These are phyloP conservation scores for Scheffersomyces lignicola DNA, from an alignment of 1,139 yeast species.

Conservation along the genomic window DNA sequence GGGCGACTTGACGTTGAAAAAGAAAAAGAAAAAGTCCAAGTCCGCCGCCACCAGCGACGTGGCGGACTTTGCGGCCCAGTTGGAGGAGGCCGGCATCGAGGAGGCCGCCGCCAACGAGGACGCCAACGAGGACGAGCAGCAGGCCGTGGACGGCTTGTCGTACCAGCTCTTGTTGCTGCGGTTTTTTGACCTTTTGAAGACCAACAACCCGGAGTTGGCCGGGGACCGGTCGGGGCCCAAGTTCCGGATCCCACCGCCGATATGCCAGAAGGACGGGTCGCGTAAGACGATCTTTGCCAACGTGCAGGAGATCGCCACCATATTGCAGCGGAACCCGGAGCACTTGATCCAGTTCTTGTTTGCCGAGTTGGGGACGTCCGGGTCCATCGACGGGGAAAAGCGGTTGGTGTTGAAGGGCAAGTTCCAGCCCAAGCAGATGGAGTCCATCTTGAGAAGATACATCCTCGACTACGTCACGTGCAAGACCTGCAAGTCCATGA, in stretches of 20 bases:
- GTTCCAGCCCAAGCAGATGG: slow-evolving; percentile 97
- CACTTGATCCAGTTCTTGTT: slow-evolving; percentile 95
- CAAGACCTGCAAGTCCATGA: slow-evolving; percentile 97
- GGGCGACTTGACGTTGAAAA: slow-evolving; percentile 75
- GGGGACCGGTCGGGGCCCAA: slow-evolving; percentile 93
- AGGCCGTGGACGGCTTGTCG: slow-evolving; percentile 59
- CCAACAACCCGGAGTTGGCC: slow-evolving; percentile 96
- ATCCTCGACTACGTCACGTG: slow-evolving; percentile 97
- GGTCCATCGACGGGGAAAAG: slow-evolving; percentile 97
- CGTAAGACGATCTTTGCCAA: slow-evolving; percentile 96
- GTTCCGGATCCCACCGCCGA: slow-evolving; percentile 97
- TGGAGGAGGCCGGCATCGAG: slow-evolving; percentile 86
- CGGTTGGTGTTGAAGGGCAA: slow-evolving; percentile 97
- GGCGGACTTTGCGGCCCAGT: slow-evolving; percentile 84
- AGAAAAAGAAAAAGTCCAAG: slow-evolving; percentile 93
- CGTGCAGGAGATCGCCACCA: slow-evolving; percentile 91
- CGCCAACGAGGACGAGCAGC: slow-evolving; percentile 23
- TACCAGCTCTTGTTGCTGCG: slow-evolving; percentile 78
- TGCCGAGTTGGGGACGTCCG: slow-evolving; percentile 99
- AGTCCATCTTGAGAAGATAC: slow-evolving; percentile 92
- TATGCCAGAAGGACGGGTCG: slow-evolving; percentile 95
- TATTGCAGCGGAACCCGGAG: slow-evolving; percentile 94
- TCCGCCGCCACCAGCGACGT: slow-evolving; percentile 55
- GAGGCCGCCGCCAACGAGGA: slow-evolving; percentile 35
- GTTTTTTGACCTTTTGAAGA: slow-evolving; percentile 81